Percentiles rank a stretch among this genome's conserved stretches.
Evolutionary conservation across 2,329 filamentous ascomycete species (phyloP).

Genomic region (Arthrocladium fulminans): DNA sequence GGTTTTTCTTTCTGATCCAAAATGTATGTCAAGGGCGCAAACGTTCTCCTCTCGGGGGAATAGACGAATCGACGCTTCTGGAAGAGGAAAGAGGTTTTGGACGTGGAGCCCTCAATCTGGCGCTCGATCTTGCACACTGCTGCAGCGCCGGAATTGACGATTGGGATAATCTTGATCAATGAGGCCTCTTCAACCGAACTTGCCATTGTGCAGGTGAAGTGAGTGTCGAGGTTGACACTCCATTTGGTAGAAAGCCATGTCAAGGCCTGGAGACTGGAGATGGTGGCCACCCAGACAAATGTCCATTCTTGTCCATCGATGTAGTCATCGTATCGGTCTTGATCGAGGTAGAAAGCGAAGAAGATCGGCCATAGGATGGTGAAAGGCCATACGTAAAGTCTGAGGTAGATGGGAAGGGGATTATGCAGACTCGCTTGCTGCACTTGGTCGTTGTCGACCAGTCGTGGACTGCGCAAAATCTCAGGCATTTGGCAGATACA

Average conservation of each 20-base stretch:
- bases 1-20: constrained; percentile 84
- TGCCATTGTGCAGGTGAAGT: constrained; percentile 70
- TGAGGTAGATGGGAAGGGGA: constrained; percentile 69
- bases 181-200: constrained; percentile 62
- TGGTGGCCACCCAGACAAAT: constrained; percentile 83
- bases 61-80: constrained; percentile 96
- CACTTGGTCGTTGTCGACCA: constrained; percentile 89
- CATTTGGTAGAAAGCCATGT: constrained; percentile 95
- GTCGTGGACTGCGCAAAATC: constrained; percentile 28
- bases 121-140: constrained; percentile 77
- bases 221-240: constrained; percentile 77
- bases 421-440: constrained; percentile 78
- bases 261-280: constrained; percentile 78
- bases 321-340: constrained; percentile 78
- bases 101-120: constrained; percentile 66
- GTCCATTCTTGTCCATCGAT: constrained; percentile 97
- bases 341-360: constrained; percentile 73
- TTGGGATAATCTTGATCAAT: constrained; percentile 85
- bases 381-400: constrained; percentile 91
- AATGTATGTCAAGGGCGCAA: constrained; percentile 70
- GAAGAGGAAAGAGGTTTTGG: constrained; percentile 81
- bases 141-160: constrained; percentile 77
- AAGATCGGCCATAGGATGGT: constrained; percentile 86
- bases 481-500: not conserved
- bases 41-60: constrained; percentile 60